Conservation (phyloP, 108 stramenopile species). For the Aurantiochytrium sp. region DNA sequence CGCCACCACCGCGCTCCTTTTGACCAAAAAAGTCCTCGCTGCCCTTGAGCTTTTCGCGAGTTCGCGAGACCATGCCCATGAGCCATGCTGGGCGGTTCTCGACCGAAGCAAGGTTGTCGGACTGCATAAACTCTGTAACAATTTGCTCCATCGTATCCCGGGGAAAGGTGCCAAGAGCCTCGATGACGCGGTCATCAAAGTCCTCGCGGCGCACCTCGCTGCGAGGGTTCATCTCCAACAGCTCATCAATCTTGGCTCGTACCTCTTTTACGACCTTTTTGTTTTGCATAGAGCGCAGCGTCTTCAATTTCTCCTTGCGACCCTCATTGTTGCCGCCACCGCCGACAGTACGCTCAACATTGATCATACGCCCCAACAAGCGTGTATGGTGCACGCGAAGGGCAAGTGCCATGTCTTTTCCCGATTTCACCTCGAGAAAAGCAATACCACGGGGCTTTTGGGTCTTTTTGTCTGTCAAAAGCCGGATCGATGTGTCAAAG, state of each 20-base stretch:
- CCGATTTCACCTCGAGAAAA: neutral
- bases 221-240: neutral
- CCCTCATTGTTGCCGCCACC: neutral
- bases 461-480: slow-evolving; percentile 1
- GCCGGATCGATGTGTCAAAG: neutral
- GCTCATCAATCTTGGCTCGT: neutral
- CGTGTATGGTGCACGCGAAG: slow-evolving; percentile 7
- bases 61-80: neutral
- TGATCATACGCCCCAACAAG: neutral
- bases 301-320: neutral
- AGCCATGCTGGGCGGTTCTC: slow-evolving; percentile 3
- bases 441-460: neutral
- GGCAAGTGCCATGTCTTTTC: neutral
- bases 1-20: neutral
- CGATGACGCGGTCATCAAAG: neutral
- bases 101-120: neutral
- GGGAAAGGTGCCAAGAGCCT: slow-evolving; percentile 7
- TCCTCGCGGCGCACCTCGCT: neutral
- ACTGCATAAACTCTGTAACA: neutral
- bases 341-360: neutral
- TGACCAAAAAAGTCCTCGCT: neutral
- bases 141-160: neutral
- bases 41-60: neutral
- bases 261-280: neutral
- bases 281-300: slow-evolving; percentile 2